phyloP scores from a whole-genome alignment of 805 yeast species.

The Jamesozyma hellenica region DNA sequence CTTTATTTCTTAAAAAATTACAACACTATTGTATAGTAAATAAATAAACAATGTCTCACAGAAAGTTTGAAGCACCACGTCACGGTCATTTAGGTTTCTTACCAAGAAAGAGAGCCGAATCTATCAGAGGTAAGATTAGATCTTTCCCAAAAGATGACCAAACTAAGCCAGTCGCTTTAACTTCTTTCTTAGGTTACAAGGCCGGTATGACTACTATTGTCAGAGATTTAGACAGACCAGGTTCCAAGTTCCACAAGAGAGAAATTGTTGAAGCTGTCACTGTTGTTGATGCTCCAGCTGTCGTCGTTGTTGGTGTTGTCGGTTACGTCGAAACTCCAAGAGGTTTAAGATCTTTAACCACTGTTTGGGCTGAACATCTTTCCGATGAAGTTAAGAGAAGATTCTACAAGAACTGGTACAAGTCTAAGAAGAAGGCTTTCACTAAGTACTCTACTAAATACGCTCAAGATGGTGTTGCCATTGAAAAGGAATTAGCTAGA shows the following conservation, averaged over 20 bases:
- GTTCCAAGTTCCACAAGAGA: conserved; percentile 99
- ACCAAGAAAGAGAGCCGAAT: conserved; percentile 99
- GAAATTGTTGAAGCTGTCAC: conserved; percentile 99
- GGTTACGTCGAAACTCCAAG: conserved; percentile 99
- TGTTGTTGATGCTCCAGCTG: conserved; percentile 98
- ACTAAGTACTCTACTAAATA: conserved; percentile 99
- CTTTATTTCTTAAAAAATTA: conserved; percentile 3
- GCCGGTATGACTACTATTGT: conserved; percentile 99
- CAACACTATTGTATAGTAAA: conserved; percentile 5
- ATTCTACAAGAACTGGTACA: conserved; percentile 99
- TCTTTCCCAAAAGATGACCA: conserved; percentile 98
- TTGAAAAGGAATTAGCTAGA: conserved; percentile 96
- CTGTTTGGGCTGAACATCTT: conserved; percentile 99
- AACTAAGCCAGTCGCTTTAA: conserved; percentile 95
- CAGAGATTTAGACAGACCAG: conserved; percentile 99
- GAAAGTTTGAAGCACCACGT: conserved; percentile 99
- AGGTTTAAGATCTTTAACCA: conserved; percentile 98
- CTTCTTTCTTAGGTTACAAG: conserved; percentile 99
- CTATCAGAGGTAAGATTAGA: conserved; percentile 97
- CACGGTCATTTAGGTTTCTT: conserved; percentile 99
- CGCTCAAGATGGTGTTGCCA: conserved; percentile 79
- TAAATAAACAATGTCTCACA: conserved; percentile 76
- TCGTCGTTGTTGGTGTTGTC: conserved; percentile 98
- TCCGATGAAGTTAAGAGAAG: conserved; percentile 99
- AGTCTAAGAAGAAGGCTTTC: conserved; percentile 99